Base-by-base conservation (phyloP, 192 early-diverging fungal species). In the Geosiphon pyriformis region DNA sequence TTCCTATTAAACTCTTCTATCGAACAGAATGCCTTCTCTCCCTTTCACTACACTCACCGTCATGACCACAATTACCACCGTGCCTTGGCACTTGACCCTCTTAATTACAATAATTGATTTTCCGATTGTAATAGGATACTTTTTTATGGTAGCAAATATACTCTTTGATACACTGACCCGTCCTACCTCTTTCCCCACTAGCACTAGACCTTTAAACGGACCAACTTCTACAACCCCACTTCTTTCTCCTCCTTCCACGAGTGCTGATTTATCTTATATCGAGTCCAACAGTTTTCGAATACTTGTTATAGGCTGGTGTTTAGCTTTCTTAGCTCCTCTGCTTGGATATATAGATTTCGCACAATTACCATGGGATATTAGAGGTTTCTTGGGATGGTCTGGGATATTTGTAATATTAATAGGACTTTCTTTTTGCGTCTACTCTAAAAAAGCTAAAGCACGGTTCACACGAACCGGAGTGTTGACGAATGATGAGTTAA, bases 401-500 rank as follows among this genome's bases (percentile, higher is more conserved):
- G 76, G 74, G 29, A 27, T 78, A 22, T 59, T 25, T 15, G 54
- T 65, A 50, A 74, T 74, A 29, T 23, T 74, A 20, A 37, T 60
- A 4, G 66, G 66, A 30, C 48, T 68, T 63, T 17, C 37, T 0
- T 49, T 77, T 30, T 22, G 70, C 22, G 53, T 46, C 4, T 77
- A 72, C 65, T 35, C 72, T 12, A 74, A 57, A 4, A 54, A 52
- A 49, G 64, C 56, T 4, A 77, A 77, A 26, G 33, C 53, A 25
- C 74, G 73, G 29, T 77, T 71, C 46, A 55, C 74, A 22, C 34
- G 70, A 25, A 54, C 61, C 35, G 35, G 71, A 23, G 60, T 59
- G 34, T 65, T 69, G 7, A 65, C 67, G 2, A 69, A 77, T 48
- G 72, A 70, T 49, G 65, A 71, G 51, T 77, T 49, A 23, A 50